A percentile compares a stretch with the other conserved stretches of the same genome.
Conservation (phyloP, 1,284 basidiomycete genomes). For the Trichosporon ovoides region DNA sequence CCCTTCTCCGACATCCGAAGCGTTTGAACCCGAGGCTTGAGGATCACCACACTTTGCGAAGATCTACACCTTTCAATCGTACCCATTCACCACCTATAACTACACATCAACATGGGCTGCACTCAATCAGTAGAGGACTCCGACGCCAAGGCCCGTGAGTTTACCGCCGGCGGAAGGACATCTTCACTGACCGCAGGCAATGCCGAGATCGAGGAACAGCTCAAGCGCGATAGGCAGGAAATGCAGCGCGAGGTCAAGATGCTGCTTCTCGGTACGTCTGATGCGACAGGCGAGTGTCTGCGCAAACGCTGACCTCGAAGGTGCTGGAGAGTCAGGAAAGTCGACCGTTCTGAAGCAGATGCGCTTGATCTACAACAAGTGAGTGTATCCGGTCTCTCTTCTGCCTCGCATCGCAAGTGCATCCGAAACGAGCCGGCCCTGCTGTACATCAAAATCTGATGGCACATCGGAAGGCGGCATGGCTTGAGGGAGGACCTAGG, state of each 20-base stretch:
- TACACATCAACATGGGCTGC: constrained; percentile 47
- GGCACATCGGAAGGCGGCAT: too few species aligned
- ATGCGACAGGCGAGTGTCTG: not conserved
- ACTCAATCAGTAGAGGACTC: constrained; percentile 49
- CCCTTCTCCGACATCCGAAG: too few species aligned
- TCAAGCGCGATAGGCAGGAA: constrained; percentile 85
- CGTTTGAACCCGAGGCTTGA: too few species aligned
- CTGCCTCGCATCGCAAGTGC: not conserved
- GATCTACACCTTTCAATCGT: not conserved
- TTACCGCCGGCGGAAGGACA: not conserved
- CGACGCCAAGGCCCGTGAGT: constrained; percentile 48
- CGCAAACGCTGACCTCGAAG: constrained; percentile 3
- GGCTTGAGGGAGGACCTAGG: too few species aligned
- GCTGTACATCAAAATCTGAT: too few species aligned
- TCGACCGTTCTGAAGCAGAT: constrained; percentile 94
- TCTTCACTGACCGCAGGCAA: constrained; percentile 52
- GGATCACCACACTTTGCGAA: not conserved
- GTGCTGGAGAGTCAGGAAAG: constrained; percentile 81
- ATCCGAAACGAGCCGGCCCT: not conserved
- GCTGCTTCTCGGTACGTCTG: constrained; percentile 58
- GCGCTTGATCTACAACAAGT: constrained; percentile 79
- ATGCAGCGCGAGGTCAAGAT: constrained; percentile 89
- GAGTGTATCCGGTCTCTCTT: constrained; percentile 12
- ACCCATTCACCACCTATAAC: not conserved
- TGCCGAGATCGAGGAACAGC: constrained; percentile 92